Evolutionary conservation across 257 asterid genomes (phyloP).

Genomic region (Nemophila menziesii): DNA sequence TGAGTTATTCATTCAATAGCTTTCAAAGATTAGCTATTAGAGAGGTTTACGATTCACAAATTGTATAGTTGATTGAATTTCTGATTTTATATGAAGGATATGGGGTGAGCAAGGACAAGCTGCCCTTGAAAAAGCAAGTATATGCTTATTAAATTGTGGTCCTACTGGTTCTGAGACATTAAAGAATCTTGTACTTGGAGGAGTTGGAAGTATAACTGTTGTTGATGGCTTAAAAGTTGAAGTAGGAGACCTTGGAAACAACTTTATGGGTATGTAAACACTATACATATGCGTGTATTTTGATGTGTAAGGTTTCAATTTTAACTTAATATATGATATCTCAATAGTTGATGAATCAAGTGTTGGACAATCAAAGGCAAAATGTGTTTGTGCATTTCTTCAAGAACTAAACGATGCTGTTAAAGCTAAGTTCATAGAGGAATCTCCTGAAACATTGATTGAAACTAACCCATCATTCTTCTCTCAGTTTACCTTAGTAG

Average conservation of each 20-base stretch:
- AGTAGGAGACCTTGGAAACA: slow-evolving; percentile 86
- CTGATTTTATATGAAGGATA: slow-evolving; percentile 37
- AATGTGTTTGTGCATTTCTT: slow-evolving; percentile 78
- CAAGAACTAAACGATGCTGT: slow-evolving; percentile 97
- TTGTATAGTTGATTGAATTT: not conserved
- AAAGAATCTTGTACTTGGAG: slow-evolving; percentile 92
- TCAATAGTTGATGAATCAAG: slow-evolving; percentile 68
- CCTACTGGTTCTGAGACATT: slow-evolving; percentile 95
- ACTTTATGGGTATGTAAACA: slow-evolving; percentile 57
- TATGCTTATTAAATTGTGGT: slow-evolving; percentile 91
- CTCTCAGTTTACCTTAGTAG: slow-evolving; percentile 76
- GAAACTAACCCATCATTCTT: slow-evolving; percentile 77
- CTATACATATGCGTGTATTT: not conserved
- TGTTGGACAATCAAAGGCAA: slow-evolving; percentile 87
- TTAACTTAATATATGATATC: not conserved
- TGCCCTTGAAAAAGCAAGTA: slow-evolving; percentile 89
- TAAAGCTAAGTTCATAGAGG: slow-evolving; percentile 85
- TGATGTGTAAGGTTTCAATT: not conserved
- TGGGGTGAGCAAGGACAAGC: slow-evolving; percentile 99
- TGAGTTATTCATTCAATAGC: not conserved
- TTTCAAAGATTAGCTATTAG: not conserved
- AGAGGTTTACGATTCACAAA: too few relatives aligned
- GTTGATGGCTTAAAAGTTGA: slow-evolving; percentile 94
- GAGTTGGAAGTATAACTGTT: slow-evolving; percentile 89
- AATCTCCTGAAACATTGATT: slow-evolving; percentile 58